These are phyloP conservation scores for Penstemon newberryi DNA, from an alignment of 257 asterid genomes.

Conservation along the genomic window DNA sequence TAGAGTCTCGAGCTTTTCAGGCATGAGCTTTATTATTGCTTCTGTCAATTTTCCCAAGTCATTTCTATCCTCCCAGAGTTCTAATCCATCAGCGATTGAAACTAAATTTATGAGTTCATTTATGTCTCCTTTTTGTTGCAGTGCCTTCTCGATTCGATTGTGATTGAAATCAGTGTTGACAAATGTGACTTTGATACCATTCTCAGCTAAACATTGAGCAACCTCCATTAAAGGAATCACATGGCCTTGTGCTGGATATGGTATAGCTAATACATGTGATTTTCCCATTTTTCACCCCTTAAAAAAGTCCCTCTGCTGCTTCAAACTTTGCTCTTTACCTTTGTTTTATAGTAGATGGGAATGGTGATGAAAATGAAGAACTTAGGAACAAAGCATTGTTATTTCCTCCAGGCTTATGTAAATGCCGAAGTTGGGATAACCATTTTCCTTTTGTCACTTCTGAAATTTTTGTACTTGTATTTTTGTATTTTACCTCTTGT, in stretches of 20 bases:
- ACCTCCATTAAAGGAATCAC: constrained; percentile 47
- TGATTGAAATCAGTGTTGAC: constrained; percentile 40
- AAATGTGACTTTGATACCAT: constrained; percentile 38
- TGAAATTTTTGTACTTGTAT: neutral
- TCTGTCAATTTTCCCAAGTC: constrained; percentile 32
- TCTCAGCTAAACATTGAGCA: constrained; percentile 32
- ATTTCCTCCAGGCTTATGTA: neutral
- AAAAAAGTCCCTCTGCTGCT: neutral
- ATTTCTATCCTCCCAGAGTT: constrained; percentile 35
- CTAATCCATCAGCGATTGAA: constrained; percentile 47
- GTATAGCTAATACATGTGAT: constrained; percentile 41
- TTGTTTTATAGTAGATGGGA: neutral
- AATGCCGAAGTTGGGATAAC: constrained; percentile 8
- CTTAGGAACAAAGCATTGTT: neutral
- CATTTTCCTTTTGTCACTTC: neutral
- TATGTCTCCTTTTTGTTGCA: constrained; percentile 7
- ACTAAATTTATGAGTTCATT: constrained; percentile 25
- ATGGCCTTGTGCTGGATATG: constrained; percentile 57
- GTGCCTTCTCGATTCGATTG: constrained; percentile 31
- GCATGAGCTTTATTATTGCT: constrained; percentile 30
- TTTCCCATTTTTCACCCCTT: constrained; percentile 24
- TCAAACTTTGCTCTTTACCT: neutral
- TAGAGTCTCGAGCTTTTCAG: constrained; percentile 31
- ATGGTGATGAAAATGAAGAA: neutral
- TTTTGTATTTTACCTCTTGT: too few species aligned